These are phyloP conservation scores for Colletotrichum scovillei DNA, from an alignment of 2,329 filamentous ascomycete species.

Conservation along the genomic window DNA sequence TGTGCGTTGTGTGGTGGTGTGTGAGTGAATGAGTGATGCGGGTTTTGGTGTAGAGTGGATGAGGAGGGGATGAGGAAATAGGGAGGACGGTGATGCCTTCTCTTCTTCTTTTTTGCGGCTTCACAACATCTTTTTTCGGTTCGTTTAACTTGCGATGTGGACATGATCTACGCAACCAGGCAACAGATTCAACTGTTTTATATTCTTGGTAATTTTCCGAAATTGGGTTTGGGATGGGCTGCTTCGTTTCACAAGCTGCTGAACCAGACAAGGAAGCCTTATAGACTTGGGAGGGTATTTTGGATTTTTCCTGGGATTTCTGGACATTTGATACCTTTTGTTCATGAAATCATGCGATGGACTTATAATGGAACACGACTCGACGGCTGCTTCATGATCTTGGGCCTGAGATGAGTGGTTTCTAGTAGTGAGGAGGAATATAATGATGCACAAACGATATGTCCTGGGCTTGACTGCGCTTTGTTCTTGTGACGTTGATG, in stretches of 20 bases:
- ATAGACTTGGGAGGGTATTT: background rate
- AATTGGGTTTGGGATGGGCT: background rate
- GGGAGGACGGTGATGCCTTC: background rate
- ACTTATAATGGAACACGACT: background rate
- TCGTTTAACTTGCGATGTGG: background rate
- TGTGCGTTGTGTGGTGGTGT: background rate
- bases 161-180: background rate
- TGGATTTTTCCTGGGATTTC: background rate
- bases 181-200: background rate
- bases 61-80: background rate
- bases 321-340: background rate
- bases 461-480: too few species aligned
- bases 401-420: too few species aligned
- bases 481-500: too few species aligned
- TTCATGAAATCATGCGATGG: background rate
- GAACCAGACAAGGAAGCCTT: background rate
- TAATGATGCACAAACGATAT: too few species aligned
- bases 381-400: too few species aligned
- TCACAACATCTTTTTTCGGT: too few species aligned
- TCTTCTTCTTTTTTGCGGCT: too few species aligned
- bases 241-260: too few species aligned
- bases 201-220: background rate
- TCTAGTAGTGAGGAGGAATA: too few species aligned
- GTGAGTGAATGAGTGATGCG: too few species aligned
- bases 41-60: too few species aligned